Evolutionary conservation across 2,329 filamentous ascomycete genomes (phyloP).

Genomic region (Xylariaceae sp.): DNA sequence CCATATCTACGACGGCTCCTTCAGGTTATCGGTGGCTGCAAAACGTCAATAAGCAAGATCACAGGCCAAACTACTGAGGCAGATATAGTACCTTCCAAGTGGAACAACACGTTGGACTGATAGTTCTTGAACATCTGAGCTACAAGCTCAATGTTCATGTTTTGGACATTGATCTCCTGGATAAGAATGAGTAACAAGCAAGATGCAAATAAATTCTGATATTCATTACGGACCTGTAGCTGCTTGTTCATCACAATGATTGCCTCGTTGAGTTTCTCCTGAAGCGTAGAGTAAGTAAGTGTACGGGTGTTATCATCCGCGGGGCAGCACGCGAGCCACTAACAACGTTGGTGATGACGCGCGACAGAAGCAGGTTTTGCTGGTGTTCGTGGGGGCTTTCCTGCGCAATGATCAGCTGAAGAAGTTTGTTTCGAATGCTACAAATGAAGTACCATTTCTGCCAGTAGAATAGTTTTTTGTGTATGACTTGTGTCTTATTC

Average conservation of each 20-base stretch:
- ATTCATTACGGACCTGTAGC: constrained; percentile 59
- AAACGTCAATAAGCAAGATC: constrained; percentile 5
- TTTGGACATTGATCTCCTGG: constrained; percentile 95
- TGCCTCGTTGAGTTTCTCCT: constrained; percentile 98
- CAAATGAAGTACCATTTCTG: constrained; percentile 18
- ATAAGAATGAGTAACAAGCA: too few species aligned
- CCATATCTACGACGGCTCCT: constrained; percentile 59
- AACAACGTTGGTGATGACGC: constrained; percentile 97
- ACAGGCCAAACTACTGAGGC: background rate
- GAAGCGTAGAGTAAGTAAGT: constrained; percentile 7
- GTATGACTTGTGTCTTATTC: background rate
- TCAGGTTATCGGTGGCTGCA: constrained; percentile 75
- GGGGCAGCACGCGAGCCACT: constrained; percentile 31
- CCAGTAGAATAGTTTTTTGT: constrained; percentile 1
- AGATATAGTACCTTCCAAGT: constrained; percentile 73
- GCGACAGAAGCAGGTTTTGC: constrained; percentile 86
- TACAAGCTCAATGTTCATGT: constrained; percentile 97
- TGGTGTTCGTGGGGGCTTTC: constrained; percentile 98
- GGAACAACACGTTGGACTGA: constrained; percentile 94
- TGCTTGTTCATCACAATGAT: constrained; percentile 89
- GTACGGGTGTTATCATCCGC: constrained; percentile 5
- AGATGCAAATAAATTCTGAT: background rate
- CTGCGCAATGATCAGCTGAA: constrained; percentile 36
- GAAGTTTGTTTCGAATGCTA: background rate
- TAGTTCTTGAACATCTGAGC: constrained; percentile 99